Percentiles rank a stretch among this genome's conserved stretches.
These are phyloP conservation scores for Clarireedia paspali DNA, from an alignment of 2,329 filamentous ascomycete genomes.

Conservation along the genomic window DNA sequence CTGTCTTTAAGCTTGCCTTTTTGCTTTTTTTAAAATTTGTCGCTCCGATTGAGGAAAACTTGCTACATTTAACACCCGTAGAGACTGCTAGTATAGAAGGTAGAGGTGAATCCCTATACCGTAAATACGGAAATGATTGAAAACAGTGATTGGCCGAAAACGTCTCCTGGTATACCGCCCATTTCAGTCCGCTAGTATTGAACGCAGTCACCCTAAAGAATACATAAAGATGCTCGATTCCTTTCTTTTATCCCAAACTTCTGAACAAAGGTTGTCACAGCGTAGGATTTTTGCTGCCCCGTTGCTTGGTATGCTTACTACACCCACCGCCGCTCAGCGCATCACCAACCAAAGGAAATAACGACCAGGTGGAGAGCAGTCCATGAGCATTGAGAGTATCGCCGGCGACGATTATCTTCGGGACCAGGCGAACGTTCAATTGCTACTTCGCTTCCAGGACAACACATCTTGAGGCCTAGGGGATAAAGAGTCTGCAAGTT, in stretches of 20 bases:
- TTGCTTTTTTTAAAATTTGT: too few relatives aligned
- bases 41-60: too few relatives aligned
- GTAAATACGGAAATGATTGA: conserved; percentile 13
- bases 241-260: conserved; percentile 21
- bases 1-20: too few relatives aligned
- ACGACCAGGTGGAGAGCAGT: too few relatives aligned
- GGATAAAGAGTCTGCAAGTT: too few relatives aligned
- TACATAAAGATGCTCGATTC: conserved; percentile 27
- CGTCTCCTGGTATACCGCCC: conserved; percentile 18
- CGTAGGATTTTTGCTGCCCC: conserved; percentile 10
- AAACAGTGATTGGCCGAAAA: conserved; percentile 27
- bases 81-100: background rate
- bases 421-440: too few relatives aligned
- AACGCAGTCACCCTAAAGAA: conserved; percentile 13
- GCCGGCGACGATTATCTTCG: too few relatives aligned
- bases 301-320: conserved; percentile 11
- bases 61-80: too few relatives aligned
- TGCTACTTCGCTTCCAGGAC: too few relatives aligned
- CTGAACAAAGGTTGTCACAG: conserved; percentile 25
- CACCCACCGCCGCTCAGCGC: conserved; percentile 7
- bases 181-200: conserved; percentile 17
- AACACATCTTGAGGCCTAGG: too few relatives aligned
- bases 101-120: background rate
- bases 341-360: conserved; percentile 8
- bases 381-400: too few relatives aligned